Conservation (phyloP, 345 rosid genomes). For the Lepidium africanum region DNA sequence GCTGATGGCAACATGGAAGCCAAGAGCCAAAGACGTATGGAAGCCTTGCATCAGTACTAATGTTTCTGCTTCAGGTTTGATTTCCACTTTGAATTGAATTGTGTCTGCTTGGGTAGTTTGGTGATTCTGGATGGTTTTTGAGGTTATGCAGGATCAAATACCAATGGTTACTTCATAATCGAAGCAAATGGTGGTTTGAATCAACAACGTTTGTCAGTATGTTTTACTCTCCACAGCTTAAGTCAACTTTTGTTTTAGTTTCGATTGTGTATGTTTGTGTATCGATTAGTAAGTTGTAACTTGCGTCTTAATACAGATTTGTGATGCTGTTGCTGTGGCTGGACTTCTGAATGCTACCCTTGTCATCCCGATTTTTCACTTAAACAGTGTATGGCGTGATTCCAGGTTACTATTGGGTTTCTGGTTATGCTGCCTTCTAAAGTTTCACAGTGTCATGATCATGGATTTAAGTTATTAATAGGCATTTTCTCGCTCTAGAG, state of each 20-base stretch:
- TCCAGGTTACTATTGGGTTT: conserved; percentile 58
- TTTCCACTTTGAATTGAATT: not conserved
- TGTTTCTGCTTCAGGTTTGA: conserved; percentile 51
- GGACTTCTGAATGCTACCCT: conserved; percentile 94
- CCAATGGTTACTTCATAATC: conserved; percentile 86
- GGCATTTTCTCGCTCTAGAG: not conserved
- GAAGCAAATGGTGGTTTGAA: conserved; percentile 98
- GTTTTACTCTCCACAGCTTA: conserved; percentile 25
- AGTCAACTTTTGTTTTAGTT: not conserved
- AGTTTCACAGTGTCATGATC: not conserved
- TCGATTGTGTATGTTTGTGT: not conserved
- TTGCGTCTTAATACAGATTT: conserved; percentile 45
- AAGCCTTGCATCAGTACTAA: conserved; percentile 50
- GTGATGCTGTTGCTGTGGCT: conserved; percentile 99
- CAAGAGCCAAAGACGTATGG: conserved; percentile 47
- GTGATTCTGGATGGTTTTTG: not conserved
- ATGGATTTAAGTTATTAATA: not conserved
- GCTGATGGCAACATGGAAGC: conserved; percentile 65
- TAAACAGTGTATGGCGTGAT: conserved; percentile 97
- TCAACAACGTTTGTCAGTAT: conserved; percentile 95
- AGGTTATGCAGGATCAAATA: conserved; percentile 43
- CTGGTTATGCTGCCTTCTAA: not conserved
- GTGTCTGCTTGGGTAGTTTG: not conserved
- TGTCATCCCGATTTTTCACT: conserved; percentile 86
- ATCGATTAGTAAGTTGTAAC: not conserved